Evolutionary conservation across 768 basidiomycete species (phyloP).

Genomic region (Clavulina sp.): DNA sequence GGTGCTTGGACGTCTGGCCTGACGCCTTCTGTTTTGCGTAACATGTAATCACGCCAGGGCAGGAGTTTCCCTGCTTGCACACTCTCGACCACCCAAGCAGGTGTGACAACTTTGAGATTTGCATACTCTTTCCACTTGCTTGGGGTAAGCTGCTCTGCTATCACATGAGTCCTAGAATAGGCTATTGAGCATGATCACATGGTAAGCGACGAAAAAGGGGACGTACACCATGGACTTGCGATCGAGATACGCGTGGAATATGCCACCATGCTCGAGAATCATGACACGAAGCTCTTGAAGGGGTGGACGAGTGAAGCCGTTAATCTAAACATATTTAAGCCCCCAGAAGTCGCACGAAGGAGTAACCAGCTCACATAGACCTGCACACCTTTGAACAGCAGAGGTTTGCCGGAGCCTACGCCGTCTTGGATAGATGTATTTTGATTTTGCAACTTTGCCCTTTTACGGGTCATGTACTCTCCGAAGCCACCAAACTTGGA

Average conservation of each 20-base stretch:
- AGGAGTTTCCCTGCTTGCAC: conserved; percentile 46
- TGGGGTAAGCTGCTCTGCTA: conserved; percentile 81
- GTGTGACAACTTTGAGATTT: conserved; percentile 75
- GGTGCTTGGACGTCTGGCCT: too few species aligned
- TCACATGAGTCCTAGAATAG: conserved; percentile 57
- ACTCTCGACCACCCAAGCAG: conserved; percentile 79
- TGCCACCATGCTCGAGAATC: conserved; percentile 67
- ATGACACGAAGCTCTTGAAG: conserved; percentile 68
- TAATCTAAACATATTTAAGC: conserved; percentile 36
- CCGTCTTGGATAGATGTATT: conserved; percentile 28
- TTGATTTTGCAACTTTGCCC: conserved; percentile 78
- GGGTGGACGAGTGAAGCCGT: conserved; percentile 78
- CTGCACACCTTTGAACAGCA: conserved; percentile 54
- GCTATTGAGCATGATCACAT: background rate
- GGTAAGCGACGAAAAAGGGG: background rate
- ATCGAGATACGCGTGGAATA: conserved; percentile 70
- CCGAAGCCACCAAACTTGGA: conserved; percentile 69
- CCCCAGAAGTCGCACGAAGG: background rate
- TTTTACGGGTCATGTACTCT: conserved; percentile 81
- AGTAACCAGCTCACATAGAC: conserved; percentile 52
- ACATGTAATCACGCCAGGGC: conserved; percentile 58
- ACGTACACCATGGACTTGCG: conserved; percentile 57
- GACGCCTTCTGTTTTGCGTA: too few species aligned
- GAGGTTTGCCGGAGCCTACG: conserved; percentile 18
- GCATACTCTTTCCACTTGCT: conserved; percentile 79